Evolutionary conservation across 1,139 yeast species (phyloP).

Genomic region (Hanseniaspora uvarum): DNA sequence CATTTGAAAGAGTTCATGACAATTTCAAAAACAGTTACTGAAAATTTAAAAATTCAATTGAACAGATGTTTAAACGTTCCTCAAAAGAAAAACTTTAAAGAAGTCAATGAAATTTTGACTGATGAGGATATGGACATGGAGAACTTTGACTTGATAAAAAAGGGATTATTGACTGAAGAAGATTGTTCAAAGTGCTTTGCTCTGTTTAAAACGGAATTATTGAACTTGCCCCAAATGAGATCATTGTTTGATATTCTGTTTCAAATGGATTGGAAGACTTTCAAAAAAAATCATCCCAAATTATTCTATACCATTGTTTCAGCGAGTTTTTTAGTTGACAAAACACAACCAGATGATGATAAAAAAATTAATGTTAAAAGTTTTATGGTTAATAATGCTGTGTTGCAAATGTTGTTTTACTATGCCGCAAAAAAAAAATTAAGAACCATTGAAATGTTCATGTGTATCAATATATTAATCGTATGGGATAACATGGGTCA

Average conservation of each 20-base stretch:
- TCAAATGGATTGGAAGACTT: conserved; percentile 37
- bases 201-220: conserved; percentile 36
- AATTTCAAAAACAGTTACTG: neutral
- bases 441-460: conserved; percentile 58
- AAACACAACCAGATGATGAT: conserved; percentile 29
- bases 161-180: conserved; percentile 39
- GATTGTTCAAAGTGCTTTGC: conserved; percentile 44
- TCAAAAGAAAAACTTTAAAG: conserved; percentile 23
- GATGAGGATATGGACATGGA: conserved; percentile 34
- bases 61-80: conserved; percentile 35
- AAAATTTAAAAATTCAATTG: neutral
- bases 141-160: conserved; percentile 38
- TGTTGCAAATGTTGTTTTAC: conserved; percentile 46
- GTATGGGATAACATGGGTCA: conserved; percentile 83
- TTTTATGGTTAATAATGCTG: conserved; percentile 40
- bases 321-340: conserved; percentile 40
- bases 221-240: conserved; percentile 8
- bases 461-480: conserved; percentile 50
- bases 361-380: conserved; percentile 21
- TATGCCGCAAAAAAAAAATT: conserved; percentile 38
- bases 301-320: conserved; percentile 59
- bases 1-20: conserved; percentile 4
- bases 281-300: conserved; percentile 47
- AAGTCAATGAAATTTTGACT: conserved; percentile 29
- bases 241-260: conserved; percentile 41